phyloP scores from a whole-genome alignment of 371 early-diverging fungal species.

The Nematocida homosporus region DNA sequence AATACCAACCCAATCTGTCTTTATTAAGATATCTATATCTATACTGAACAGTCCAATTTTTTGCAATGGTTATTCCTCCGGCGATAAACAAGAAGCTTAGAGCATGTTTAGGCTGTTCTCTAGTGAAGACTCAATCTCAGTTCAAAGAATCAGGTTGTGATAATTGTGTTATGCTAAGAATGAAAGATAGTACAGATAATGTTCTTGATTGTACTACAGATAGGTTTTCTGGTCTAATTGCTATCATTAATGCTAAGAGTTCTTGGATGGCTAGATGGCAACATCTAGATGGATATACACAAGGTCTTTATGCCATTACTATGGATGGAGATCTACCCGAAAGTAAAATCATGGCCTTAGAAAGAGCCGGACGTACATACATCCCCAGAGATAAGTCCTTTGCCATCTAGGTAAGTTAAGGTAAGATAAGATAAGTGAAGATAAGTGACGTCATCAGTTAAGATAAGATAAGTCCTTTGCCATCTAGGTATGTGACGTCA shows the following conservation, averaged over 20 bases:
- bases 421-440: no score
- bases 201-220: conserved; percentile 54
- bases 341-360: conserved; percentile 60
- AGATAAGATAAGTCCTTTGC: conserved; percentile 63
- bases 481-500: conserved; percentile 30
- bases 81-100: conserved; percentile 48
- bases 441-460: no score
- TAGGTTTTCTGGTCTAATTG: conserved; percentile 61
- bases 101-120: conserved; percentile 66
- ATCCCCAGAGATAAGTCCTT: conserved; percentile 63
- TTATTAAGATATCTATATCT: neutral
- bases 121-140: conserved; percentile 47
- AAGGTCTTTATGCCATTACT: conserved; percentile 67
- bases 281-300: conserved; percentile 54
- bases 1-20: no score
- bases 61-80: conserved; percentile 24
- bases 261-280: conserved; percentile 69
- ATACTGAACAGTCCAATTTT: neutral
- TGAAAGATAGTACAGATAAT: conserved; percentile 56
- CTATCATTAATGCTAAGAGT: conserved; percentile 51
- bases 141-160: conserved; percentile 66
- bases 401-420: conserved; percentile 37
- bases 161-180: conserved; percentile 61
- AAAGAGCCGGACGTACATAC: conserved; percentile 62
- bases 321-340: conserved; percentile 66